A percentile compares a stretch with the other conserved stretches of the same genome.
Conservation (phyloP, 2,329 filamentous ascomycete species). For the Nannizzia gypsea region DNA sequence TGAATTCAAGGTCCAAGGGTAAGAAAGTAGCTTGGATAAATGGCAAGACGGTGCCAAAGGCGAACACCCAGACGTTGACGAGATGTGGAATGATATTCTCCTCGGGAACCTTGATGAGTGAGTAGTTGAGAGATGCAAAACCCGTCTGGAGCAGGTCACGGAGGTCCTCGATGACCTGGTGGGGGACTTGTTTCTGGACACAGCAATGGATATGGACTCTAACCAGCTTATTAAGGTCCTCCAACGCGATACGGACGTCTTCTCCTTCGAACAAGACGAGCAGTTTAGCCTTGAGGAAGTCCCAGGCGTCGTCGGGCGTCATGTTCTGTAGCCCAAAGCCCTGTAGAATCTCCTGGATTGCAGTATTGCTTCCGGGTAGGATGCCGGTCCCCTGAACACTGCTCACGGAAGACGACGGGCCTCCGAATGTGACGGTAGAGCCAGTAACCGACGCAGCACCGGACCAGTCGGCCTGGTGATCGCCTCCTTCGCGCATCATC, state of each 20-base stretch:
- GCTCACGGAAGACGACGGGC: constrained; percentile 21
- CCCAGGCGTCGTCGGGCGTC: constrained; percentile 55
- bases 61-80: constrained; percentile 87
- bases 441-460: constrained; percentile 17
- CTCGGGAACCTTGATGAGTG: constrained; percentile 64
- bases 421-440: constrained; percentile 22
- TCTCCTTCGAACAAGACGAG: constrained; percentile 55
- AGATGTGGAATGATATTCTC: constrained; percentile 80
- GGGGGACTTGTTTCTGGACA: constrained; percentile 48
- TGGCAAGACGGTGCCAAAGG: constrained; percentile 79
- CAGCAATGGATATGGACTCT: constrained; percentile 51
- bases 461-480: constrained; percentile 25
- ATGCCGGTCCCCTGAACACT: constrained; percentile 18
- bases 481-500: constrained; percentile 20
- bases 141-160: constrained; percentile 55
- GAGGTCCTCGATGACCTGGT: constrained; percentile 50
- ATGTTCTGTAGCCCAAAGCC: constrained; percentile 57
- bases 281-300: constrained; percentile 51
- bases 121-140: constrained; percentile 76
- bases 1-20: constrained; percentile 84
- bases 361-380: constrained; percentile 22
- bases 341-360: constrained; percentile 31
- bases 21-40: constrained; percentile 94
- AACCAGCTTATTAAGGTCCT: constrained; percentile 54
- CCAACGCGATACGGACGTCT: constrained; percentile 51